Base-by-base conservation (phyloP, 345 rosid species). In the Eucalyptus viminalis region DNA sequence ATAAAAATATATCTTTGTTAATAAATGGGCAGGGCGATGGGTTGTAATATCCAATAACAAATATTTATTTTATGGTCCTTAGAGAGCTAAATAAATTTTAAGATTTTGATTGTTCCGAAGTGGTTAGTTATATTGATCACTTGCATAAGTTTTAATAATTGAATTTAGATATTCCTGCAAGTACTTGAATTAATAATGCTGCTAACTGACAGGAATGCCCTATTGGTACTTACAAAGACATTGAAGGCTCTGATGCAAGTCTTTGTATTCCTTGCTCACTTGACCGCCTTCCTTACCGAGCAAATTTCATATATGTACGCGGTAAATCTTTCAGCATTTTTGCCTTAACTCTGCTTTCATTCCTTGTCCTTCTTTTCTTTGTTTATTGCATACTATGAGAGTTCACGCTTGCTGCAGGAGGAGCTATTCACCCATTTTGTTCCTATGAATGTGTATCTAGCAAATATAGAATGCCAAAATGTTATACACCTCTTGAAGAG, bases 401-500 rank as follows among this genome's bases (percentile, higher is more conserved):
- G 80, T 88, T 47, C 72, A 56, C 87, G 43, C 86, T 94, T 88
- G 90, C 86, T 93, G 91, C 95, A 98, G 99, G 99, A 62, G 99
- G 99, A 91, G 98, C 96, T 86, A 90, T 90, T 24, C 86, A 93
- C 90, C 92, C 94, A 86, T 88, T 90, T 86, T 98, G 99, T 93
- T 99, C 99, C 37, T 98, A 98, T 89, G 92, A 94, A 92, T 98
- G 99, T 89, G 93, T 97, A 86, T 98, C 99, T 47, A 97, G 96
- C 80, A 96, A 95, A 90, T 98, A 98, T 90, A 95, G 98, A 93
- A 92, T 97, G 97, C 99, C 99, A 90, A 97, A 97, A 88, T 98
- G 99, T 92, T 97, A 92, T 88, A 98, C 98, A 51, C 99, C 99
- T 92, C 95, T 98, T 85, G 99, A 98, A 92, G 99, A 98, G 95